Percentiles rank a stretch among this genome's conserved stretches.
phyloP scores from a whole-genome alignment of 371 early-diverging fungal genomes.

The Mortierella sp. region DNA sequence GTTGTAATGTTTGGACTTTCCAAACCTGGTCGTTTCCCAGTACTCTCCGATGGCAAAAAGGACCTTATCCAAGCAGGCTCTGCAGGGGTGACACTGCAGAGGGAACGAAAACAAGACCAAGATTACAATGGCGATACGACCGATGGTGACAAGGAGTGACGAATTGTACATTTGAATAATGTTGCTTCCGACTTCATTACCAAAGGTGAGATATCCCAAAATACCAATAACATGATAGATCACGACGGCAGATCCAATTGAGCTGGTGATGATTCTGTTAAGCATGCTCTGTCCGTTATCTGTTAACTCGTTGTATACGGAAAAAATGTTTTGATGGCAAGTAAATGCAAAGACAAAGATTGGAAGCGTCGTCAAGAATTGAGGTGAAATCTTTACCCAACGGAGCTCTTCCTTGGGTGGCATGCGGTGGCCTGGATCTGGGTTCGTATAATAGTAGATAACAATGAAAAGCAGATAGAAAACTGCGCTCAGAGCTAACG shows the following conservation, averaged over 20 bases:
- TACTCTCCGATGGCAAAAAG: slow-evolving; percentile 43
- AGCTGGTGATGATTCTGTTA: slow-evolving; percentile 74
- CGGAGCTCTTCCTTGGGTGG: slow-evolving; percentile 61
- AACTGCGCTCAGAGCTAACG: slow-evolving; percentile 92
- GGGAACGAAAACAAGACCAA: slow-evolving; percentile 97
- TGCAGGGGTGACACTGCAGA: slow-evolving; percentile 96
- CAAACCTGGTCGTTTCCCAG: slow-evolving; percentile 42
- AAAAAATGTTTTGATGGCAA: slow-evolving; percentile 96
- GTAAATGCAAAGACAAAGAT: slow-evolving; percentile 99
- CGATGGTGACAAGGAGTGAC: slow-evolving; percentile 83
- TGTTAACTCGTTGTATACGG: slow-evolving; percentile 92
- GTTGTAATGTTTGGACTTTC: slow-evolving; percentile 23
- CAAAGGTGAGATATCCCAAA: slow-evolving; percentile 97
- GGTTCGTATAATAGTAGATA: slow-evolving; percentile 79
- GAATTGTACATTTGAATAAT: slow-evolving; percentile 89
- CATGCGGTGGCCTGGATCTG: slow-evolving; percentile 62
- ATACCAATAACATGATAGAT: slow-evolving; percentile 94
- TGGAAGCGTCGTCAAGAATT: slow-evolving; percentile 89
- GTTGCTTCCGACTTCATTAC: slow-evolving; percentile 88
- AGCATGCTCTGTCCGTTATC: slow-evolving; percentile 81
- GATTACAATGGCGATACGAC: slow-evolving; percentile 90
- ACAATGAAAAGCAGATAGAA: slow-evolving; percentile 92
- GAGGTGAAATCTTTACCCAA: slow-evolving; percentile 66
- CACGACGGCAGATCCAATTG: slow-evolving; percentile 83
- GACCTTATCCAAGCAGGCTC: slow-evolving; percentile 93